Conservation (phyloP, 2,329 filamentous ascomycete species). For the Beauveria sp. region DNA sequence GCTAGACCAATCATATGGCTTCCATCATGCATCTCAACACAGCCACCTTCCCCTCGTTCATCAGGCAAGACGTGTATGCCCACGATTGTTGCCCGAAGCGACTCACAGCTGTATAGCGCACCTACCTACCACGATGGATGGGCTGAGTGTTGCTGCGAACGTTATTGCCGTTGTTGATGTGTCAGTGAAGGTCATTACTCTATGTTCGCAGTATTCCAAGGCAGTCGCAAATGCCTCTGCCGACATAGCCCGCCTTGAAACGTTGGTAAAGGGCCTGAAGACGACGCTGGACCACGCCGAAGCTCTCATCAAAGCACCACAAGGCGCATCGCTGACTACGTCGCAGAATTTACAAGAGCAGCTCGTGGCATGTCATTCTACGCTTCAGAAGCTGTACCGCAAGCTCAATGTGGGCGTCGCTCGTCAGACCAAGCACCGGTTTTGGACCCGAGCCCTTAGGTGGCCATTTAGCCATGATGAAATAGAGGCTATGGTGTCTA, state of each 20-base stretch:
- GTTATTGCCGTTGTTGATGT: conserved; percentile 6
- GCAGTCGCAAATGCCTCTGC: conserved; percentile 4
- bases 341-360: not conserved
- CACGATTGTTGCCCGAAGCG: not conserved
- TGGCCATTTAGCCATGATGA: conserved; percentile 8
- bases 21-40: not conserved
- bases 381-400: not conserved
- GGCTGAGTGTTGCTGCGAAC: not conserved
- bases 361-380: not conserved
- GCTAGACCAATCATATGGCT: not conserved
- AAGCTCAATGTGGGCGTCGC: not conserved
- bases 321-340: not conserved
- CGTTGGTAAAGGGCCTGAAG: not conserved
- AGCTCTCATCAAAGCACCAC: not conserved
- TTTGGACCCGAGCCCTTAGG: conserved; percentile 1
- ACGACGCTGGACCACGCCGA: not conserved
- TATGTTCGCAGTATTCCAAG: conserved; percentile 4
- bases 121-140: not conserved
- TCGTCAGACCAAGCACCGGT: conserved; percentile 1
- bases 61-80: not conserved
- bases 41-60: not conserved
- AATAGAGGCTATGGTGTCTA: not conserved
- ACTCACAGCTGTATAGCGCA: not conserved
- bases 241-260: not conserved
- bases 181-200: conserved; percentile 2